Percentiles rank a stretch among this genome's conserved stretches.
These are phyloP conservation scores for Penicillium soppii DNA, from an alignment of 495 filamentous ascomycete genomes.

Conservation along the genomic window DNA sequence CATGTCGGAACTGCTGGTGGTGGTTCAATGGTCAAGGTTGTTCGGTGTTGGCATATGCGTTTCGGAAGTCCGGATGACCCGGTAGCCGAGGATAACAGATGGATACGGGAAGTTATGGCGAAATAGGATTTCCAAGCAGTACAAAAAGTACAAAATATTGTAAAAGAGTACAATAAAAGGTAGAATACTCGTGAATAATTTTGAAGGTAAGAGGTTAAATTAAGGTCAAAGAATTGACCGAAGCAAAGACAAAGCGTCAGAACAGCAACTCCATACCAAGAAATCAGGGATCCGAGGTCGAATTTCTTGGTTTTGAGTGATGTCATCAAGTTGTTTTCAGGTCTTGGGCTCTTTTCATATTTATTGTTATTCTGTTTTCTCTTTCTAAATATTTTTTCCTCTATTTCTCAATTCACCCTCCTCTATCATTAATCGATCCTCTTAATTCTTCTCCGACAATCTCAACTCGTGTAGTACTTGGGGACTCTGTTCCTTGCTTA, in stretches of 20 bases:
- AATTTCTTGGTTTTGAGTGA: constrained; percentile 1
- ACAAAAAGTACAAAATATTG: background rate
- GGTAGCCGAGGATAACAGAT: background rate
- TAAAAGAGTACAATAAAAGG: background rate
- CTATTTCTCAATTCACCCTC: no score
- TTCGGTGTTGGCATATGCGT: background rate
- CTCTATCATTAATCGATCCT: no score
- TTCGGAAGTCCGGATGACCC: constrained; percentile 1
- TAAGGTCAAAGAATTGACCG: background rate
- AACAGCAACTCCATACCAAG: constrained; percentile 1
- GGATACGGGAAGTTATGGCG: background rate
- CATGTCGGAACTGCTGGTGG: constrained; percentile 25
- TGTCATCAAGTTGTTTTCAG: constrained; percentile 1
- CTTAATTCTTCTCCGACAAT: no score
- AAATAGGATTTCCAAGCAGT: background rate
- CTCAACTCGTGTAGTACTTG: no score
- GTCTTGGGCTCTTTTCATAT: background rate
- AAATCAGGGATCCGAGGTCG: constrained; percentile 4
- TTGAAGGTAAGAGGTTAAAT: background rate
- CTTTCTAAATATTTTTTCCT: background rate
- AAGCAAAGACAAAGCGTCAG: background rate
- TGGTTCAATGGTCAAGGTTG: background rate
- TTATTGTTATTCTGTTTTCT: background rate
- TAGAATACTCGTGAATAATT: background rate
- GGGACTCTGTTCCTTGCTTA: background rate